Conservation (phyloP, 164 flowering plant species). For the Brasenia schreberi region DNA sequence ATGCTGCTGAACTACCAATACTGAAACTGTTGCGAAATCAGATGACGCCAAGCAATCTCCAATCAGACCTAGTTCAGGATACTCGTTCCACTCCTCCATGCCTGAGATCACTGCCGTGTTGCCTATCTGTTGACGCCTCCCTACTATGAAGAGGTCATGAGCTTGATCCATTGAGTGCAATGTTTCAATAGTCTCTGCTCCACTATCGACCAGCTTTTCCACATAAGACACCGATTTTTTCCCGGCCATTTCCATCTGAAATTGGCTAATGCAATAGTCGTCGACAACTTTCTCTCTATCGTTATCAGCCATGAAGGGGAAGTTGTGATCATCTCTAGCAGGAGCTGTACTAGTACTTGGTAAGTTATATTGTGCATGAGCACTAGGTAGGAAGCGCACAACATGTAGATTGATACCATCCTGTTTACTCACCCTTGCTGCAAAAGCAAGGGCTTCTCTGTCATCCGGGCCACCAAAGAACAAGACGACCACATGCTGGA, state of each 20-base stretch:
- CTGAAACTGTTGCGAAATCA: slow-evolving; percentile 1
- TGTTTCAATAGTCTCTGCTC: not conserved
- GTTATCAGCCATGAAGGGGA: not conserved
- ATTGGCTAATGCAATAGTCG: too few species aligned
- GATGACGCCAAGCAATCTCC: slow-evolving; percentile 5
- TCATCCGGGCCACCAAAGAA: slow-evolving; percentile 31
- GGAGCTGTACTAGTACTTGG: too few species aligned
- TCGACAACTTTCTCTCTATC: not conserved
- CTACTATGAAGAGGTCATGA: not conserved
- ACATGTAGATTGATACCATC: slow-evolving; percentile 1
- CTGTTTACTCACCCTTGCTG: slow-evolving; percentile 6
- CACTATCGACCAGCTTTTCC: not conserved
- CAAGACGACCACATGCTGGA: slow-evolving; percentile 11
- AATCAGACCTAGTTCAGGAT: slow-evolving; percentile 3
- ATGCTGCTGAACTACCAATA: slow-evolving; percentile 1
- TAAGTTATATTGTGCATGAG: not conserved
- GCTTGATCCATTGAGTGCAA: not conserved
- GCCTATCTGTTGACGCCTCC: not conserved
- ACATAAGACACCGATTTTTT: not conserved
- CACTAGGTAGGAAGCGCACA: slow-evolving; percentile 1
- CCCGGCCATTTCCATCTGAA: too few species aligned
- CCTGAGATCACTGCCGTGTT: not conserved
- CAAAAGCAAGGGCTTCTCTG: slow-evolving; percentile 22
- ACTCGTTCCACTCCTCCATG: slow-evolving; percentile 1
- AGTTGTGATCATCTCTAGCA: not conserved